Evolutionary conservation across 2,329 filamentous ascomycete genomes (phyloP).

Genomic region (Fusarium succisae): DNA sequence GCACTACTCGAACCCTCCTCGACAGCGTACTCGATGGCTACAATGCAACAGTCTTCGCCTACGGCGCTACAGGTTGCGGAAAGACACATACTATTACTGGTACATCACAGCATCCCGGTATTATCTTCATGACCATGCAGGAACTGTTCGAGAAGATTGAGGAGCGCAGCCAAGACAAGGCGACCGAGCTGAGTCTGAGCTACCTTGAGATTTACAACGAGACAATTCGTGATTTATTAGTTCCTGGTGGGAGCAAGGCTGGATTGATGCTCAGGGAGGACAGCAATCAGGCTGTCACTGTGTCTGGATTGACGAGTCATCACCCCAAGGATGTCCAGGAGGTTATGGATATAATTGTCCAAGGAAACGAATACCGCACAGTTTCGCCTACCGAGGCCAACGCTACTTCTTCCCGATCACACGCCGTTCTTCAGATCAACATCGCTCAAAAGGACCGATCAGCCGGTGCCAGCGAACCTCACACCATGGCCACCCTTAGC

Average conservation of each 20-base stretch:
- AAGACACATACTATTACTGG: slow-evolving; percentile 99
- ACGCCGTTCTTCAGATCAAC: slow-evolving; percentile 97
- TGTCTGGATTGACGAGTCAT: slow-evolving; percentile 90
- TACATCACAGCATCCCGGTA: slow-evolving; percentile 90
- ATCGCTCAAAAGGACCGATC: slow-evolving; percentile 94
- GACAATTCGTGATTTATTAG: slow-evolving; percentile 92
- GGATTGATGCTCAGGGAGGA: slow-evolving; percentile 94
- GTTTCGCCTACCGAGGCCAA: slow-evolving; percentile 98
- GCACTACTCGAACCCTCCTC: slow-evolving; percentile 87
- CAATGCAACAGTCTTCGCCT: slow-evolving; percentile 98
- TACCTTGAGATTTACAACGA: slow-evolving; percentile 99
- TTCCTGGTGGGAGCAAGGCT: slow-evolving; percentile 81
- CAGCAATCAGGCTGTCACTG: slow-evolving; percentile 90
- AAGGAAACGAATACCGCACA: slow-evolving; percentile 92
- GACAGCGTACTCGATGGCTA: slow-evolving; percentile 97
- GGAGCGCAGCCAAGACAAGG: slow-evolving; percentile 87
- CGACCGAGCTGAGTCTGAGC: slow-evolving; percentile 88
- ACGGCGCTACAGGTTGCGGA: slow-evolving; percentile 96
- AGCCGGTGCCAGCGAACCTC: slow-evolving; percentile 89
- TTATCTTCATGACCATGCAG: slow-evolving; percentile 99
- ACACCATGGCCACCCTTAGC: slow-evolving; percentile 97
- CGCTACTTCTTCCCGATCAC: slow-evolving; percentile 94
- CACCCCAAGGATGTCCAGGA: slow-evolving; percentile 90
- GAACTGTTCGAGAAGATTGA: slow-evolving; percentile 95
- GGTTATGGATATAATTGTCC: slow-evolving; percentile 99